A percentile compares a stretch with the other conserved stretches of the same genome.
These are phyloP conservation scores for Austroboletus niveus DNA, from an alignment of 1,284 basidiomycete genomes.

Conservation along the genomic window DNA sequence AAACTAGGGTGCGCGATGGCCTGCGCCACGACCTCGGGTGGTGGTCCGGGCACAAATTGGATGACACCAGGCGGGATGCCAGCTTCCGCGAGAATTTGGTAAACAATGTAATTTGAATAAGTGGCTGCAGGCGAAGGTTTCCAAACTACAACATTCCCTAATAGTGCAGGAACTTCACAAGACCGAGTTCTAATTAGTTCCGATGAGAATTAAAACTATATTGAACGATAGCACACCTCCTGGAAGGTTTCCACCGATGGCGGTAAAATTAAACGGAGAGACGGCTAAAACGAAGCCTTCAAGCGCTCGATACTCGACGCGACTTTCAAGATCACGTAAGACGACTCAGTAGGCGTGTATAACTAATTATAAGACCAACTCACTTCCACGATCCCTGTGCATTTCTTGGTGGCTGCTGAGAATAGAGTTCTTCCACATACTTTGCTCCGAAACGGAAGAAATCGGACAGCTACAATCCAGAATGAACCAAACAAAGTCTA, in stretches of 20 bases:
- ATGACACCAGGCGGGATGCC: conserved; percentile 94
- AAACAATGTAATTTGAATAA: conserved; percentile 92
- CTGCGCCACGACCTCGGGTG: conserved; percentile 79
- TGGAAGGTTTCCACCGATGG: conserved; percentile 91
- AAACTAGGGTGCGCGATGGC: conserved; percentile 81
- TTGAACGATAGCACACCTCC: conserved; percentile 46
- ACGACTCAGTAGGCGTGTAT: neutral
- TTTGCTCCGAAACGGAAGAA: conserved; percentile 98
- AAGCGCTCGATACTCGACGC: conserved; percentile 92
- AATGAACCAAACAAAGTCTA: neutral
- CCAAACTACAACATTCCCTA: conserved; percentile 96
- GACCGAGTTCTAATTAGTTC: conserved; percentile 1
- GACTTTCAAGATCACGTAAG: conserved; percentile 46
- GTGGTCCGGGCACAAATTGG: conserved; percentile 92
- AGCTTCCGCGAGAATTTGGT: conserved; percentile 92
- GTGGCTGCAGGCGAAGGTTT: conserved; percentile 96
- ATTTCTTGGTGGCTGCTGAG: conserved; percentile 88
- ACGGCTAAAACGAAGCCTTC: conserved; percentile 98
- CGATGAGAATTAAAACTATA: neutral
- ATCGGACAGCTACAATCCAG: conserved; percentile 66
- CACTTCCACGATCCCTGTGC: conserved; percentile 92
- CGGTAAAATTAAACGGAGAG: conserved; percentile 98
- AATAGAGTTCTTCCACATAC: conserved; percentile 93
- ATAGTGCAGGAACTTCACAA: conserved; percentile 76
- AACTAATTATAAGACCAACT: conserved; percentile 32